These are phyloP conservation scores for Globisporangium alternatum DNA, from an alignment of 352 stramenopile species.

Conservation along the genomic window DNA sequence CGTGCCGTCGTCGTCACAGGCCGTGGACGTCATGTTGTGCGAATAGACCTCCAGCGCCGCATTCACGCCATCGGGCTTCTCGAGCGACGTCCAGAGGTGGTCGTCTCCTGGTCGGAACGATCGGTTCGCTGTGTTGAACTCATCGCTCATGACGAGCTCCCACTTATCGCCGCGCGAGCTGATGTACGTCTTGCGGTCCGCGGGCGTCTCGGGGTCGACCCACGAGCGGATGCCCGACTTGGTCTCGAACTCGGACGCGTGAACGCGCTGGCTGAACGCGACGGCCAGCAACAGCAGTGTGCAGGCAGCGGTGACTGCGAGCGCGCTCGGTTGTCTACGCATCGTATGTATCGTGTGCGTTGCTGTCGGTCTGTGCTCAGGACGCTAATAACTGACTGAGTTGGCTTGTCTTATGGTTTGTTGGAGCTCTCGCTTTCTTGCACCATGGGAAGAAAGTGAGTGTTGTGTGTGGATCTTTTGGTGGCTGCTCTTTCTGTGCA, in stretches of 20 bases:
- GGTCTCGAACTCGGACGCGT: background rate
- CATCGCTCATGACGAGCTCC: slow-evolving; percentile 69
- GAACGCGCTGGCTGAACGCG: background rate
- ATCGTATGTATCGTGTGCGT: background rate
- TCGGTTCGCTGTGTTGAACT: slow-evolving; percentile 44
- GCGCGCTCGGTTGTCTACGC: background rate
- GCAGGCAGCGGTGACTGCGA: background rate
- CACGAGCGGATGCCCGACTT: slow-evolving; percentile 45
- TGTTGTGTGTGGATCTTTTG: too few species aligned
- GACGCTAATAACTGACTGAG: background rate
- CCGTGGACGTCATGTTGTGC: slow-evolving; percentile 55
- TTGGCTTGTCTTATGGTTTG: background rate
- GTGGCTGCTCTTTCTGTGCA: too few species aligned
- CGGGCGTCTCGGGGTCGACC: slow-evolving; percentile 59
- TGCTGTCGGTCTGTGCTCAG: background rate
- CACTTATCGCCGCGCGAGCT: slow-evolving; percentile 47
- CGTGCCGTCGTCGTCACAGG: slow-evolving; percentile 28
- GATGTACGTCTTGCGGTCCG: slow-evolving; percentile 37
- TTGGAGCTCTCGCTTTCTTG: too few species aligned
- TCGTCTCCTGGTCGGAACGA: slow-evolving; percentile 57
- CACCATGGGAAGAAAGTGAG: too few species aligned
- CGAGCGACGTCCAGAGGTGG: slow-evolving; percentile 58
- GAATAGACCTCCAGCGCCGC: slow-evolving; percentile 49
- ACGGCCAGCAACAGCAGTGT: background rate
- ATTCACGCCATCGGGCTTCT: too few species aligned